Base-by-base conservation (phyloP, 2,329 filamentous ascomycete genomes). In the Fusarium anthophilum region DNA sequence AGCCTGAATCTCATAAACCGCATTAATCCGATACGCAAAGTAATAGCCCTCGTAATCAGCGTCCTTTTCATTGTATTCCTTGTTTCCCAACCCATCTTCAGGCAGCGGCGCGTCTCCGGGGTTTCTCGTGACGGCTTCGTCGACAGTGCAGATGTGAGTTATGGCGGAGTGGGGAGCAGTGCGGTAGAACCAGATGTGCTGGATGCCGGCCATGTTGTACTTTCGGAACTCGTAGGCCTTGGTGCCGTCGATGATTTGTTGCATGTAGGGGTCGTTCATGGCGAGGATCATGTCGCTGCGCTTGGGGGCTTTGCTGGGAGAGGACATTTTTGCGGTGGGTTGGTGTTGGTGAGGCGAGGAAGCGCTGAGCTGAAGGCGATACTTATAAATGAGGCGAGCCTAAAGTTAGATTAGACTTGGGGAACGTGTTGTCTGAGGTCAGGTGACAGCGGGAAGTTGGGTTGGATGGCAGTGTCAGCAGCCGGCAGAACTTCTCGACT, bases 11-110 rank as follows among this genome's bases (percentile, higher is more conserved):
- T 79, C 60, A 35, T 77, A 80, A 13, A 78, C 77, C 0, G 69
- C 73, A 0, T 67, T 61, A 5, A 81, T 74, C 13, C 71, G 63
- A 63, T 80, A 81, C 3, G 79, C 79, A 8, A 67, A 81, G 30
- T 81, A 73, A 20, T 79, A 80, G 7, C 75, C 76, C 3, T 78
- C 63, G 66, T 78, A 81, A 41, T 78, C 78, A 1, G 57, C 12
- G 18, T 79, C 58, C 1, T 63, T 58, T 8, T 55, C 54, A 24
- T 80, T 81, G 64, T 74, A 81, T 6, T 80, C 78, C 2, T 61
- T 59, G 41, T 81, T 81, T 1, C 78, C 77, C 0, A 79, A 51
- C 1, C 79, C 77, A 28, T 75, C 56, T 60, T 77, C 73, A 3
- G 54, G 56, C 0, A 79, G 57, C 0, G 66, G 72, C 12, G 32